Conservation (phyloP, 225 moss, liverwort and hornwort species). For the Ulota crispa region DNA sequence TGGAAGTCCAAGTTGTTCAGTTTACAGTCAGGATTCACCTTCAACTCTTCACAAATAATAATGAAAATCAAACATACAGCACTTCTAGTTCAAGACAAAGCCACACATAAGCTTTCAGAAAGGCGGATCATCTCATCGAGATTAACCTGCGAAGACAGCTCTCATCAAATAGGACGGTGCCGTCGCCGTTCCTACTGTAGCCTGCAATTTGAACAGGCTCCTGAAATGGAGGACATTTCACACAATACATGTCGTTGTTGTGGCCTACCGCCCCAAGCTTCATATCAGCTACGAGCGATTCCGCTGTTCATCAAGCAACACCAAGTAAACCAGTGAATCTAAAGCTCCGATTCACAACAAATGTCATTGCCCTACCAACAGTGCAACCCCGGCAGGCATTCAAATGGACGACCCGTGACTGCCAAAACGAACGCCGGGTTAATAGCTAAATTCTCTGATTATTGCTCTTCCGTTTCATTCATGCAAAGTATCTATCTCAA, state of each 20-base stretch:
- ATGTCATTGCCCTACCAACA: neutral
- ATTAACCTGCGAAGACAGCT: conserved; percentile 79
- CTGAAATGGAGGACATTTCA: conserved; percentile 91
- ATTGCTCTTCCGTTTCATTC: neutral
- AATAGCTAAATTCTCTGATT: neutral
- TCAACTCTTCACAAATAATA: neutral
- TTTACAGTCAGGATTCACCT: neutral
- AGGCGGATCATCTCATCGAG: neutral
- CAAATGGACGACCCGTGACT: neutral
- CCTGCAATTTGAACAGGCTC: conserved; percentile 90
- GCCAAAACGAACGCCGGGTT: neutral
- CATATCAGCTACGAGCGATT: conserved; percentile 84
- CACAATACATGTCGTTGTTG: conserved; percentile 80
- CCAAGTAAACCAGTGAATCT: conserved; percentile 24
- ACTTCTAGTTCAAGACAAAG: neutral
- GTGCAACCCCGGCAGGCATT: neutral
- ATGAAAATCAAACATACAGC: neutral
- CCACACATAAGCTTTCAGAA: neutral
- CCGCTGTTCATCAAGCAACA: conserved; percentile 47
- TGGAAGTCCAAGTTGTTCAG: neutral
- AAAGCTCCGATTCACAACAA: neutral
- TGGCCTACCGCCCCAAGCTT: conserved; percentile 91
- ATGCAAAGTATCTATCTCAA: conserved; percentile 7
- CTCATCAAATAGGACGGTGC: conserved; percentile 82
- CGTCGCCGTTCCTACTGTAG: conserved; percentile 75